Conservation (phyloP, 2,329 filamentous ascomycete species). For the Myriosclerotinia duriaeana region DNA sequence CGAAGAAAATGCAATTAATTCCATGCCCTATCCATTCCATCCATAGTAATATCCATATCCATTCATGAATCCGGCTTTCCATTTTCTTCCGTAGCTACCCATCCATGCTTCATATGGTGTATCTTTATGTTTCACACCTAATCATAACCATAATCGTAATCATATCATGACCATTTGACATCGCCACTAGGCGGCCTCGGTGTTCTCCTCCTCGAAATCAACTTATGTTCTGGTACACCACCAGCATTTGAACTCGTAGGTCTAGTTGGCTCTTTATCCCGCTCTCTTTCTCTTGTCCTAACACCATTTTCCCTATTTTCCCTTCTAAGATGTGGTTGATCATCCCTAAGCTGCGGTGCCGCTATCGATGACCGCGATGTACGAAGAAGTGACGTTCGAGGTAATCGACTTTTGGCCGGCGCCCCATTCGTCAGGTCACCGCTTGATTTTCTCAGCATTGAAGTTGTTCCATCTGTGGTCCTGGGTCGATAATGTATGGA, state of each 20-base stretch:
- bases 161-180: conserved; percentile 40
- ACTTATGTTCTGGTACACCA: conserved; percentile 32
- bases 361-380: conserved; percentile 38
- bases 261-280: conserved; percentile 25
- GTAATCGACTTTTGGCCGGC: conserved; percentile 38
- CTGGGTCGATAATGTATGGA: conserved; percentile 37
- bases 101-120: not conserved
- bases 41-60: conserved; percentile 7
- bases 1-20: conserved; percentile 22
- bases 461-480: conserved; percentile 35
- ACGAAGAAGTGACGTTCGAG: conserved; percentile 39
- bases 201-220: conserved; percentile 38
- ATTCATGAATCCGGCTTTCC: conserved; percentile 1
- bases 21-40: conserved; percentile 9
- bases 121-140: not conserved
- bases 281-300: conserved; percentile 30
- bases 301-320: conserved; percentile 30
- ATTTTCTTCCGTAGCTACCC: not conserved
- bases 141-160: not conserved
- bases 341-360: conserved; percentile 31
- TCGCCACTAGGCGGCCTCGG: conserved; percentile 38
- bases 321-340: conserved; percentile 24
- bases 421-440: conserved; percentile 33
- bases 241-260: conserved; percentile 27
- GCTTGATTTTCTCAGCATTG: conserved; percentile 35